A percentile compares a stretch with the other conserved stretches of the same genome.
These are phyloP conservation scores for Eruca vesicaria DNA, from an alignment of 441 rosid species.

Conservation along the genomic window DNA sequence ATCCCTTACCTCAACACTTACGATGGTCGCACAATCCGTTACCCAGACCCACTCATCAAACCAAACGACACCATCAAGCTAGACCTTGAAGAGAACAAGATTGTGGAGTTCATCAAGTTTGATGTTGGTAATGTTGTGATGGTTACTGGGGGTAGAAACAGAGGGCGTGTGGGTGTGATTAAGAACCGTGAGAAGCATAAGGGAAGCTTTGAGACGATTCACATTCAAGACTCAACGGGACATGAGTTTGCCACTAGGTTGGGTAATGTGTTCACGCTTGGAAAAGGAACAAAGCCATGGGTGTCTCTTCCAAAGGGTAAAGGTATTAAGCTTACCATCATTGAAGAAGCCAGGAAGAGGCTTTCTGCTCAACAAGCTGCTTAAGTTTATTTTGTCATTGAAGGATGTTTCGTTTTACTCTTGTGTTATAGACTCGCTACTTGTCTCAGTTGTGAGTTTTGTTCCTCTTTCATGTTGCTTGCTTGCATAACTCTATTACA, in stretches of 20 bases:
- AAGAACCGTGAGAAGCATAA: conserved; percentile 79
- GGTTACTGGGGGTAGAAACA: conserved; percentile 81
- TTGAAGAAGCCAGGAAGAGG: conserved; percentile 79
- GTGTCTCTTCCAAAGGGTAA: conserved; percentile 84
- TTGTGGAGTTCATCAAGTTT: conserved; percentile 70
- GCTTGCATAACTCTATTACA: neutral
- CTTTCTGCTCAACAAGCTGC: conserved; percentile 50
- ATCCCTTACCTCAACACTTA: conserved; percentile 74
- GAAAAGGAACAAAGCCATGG: conserved; percentile 76
- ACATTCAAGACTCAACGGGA: conserved; percentile 65
- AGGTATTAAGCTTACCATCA: conserved; percentile 73
- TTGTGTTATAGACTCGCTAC: neutral
- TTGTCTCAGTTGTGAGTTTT: neutral
- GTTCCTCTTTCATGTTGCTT: neutral
- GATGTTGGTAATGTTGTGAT: conserved; percentile 78
- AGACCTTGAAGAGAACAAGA: conserved; percentile 70
- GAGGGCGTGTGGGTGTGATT: conserved; percentile 78
- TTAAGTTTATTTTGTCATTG: neutral
- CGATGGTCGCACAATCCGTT: conserved; percentile 76
- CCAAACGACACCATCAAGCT: conserved; percentile 80
- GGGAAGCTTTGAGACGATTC: conserved; percentile 82
- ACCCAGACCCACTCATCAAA: conserved; percentile 74
- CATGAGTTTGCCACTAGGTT: conserved; percentile 86
- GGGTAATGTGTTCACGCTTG: conserved; percentile 72
- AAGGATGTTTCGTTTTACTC: neutral